Evolutionary conservation across 2,329 filamentous ascomycete species (phyloP).

Genomic region (Zopfia rhizophila): DNA sequence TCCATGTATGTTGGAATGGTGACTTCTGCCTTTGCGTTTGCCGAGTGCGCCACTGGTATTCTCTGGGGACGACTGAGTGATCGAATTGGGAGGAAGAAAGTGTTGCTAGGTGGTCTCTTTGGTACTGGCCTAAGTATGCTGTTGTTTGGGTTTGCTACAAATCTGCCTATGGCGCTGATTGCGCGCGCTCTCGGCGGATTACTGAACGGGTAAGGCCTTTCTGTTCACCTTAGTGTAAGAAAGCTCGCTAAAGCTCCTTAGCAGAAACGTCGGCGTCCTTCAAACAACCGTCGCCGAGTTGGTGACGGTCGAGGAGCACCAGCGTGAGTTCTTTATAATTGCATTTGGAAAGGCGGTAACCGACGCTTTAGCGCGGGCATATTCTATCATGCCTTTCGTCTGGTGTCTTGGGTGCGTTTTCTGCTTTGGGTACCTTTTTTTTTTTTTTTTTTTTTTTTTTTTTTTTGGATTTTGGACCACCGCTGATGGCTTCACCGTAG

Average conservation of each 20-base stretch:
- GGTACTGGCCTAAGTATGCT: conserved; percentile 94
- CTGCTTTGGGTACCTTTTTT: conserved; percentile 21
- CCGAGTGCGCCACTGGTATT: conserved; percentile 91
- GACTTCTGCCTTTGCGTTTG: conserved; percentile 94
- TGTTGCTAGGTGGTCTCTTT: conserved; percentile 86
- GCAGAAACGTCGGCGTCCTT: conserved; percentile 89
- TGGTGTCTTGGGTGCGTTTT: conserved; percentile 86
- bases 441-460: no score
- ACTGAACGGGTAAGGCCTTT: conserved; percentile 80
- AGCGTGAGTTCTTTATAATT: conserved; percentile 68
- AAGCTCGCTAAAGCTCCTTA: conserved; percentile 43
- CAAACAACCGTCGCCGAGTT: conserved; percentile 96
- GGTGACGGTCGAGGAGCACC: conserved; percentile 91
- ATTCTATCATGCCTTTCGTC: conserved; percentile 97
- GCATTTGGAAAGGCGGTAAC: conserved; percentile 17
- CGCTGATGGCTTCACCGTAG: conserved; percentile 57
- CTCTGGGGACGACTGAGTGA: conserved; percentile 96
- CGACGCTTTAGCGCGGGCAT: conserved; percentile 79
- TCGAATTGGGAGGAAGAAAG: conserved; percentile 89
- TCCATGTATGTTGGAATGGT: conserved; percentile 95
- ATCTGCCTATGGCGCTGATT: conserved; percentile 81
- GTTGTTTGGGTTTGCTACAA: conserved; percentile 89
- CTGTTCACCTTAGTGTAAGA: conserved; percentile 32
- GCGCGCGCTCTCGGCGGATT: conserved; percentile 90
- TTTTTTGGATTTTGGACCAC: conserved; percentile 19